Evolutionary conservation across 2,329 filamentous ascomycete genomes (phyloP).

Genomic region (Neodidymelliopsis sp.): DNA sequence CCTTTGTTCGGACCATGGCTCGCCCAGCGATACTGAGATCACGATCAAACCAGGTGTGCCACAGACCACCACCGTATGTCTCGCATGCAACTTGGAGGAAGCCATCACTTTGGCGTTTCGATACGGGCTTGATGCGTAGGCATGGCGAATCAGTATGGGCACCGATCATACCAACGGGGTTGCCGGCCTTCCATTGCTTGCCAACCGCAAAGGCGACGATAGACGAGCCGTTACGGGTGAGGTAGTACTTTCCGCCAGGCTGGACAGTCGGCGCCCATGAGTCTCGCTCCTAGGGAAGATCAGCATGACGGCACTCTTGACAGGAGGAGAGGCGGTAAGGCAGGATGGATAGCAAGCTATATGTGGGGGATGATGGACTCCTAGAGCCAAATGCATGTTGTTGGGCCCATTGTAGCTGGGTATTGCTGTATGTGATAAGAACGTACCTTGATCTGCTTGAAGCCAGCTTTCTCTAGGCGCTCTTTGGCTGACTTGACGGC

Average conservation of each 20-base stretch:
- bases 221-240: conserved; percentile 91
- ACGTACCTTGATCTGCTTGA: conserved; percentile 76
- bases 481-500: conserved; percentile 81
- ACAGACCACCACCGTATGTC: conserved; percentile 94
- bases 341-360: neutral
- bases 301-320: conserved; percentile 3
- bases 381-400: no score
- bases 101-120: conserved; percentile 83
- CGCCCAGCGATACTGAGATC: conserved; percentile 91
- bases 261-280: conserved; percentile 81
- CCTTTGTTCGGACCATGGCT: conserved; percentile 77
- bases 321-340: neutral
- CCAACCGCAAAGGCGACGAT: conserved; percentile 93
- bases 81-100: conserved; percentile 96
- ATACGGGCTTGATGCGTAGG: conserved; percentile 91
- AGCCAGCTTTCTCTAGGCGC: conserved; percentile 82
- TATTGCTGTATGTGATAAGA: neutral
- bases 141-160: conserved; percentile 96
- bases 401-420: no score
- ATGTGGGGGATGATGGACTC: no score
- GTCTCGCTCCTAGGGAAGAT: conserved; percentile 73
- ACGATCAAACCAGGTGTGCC: conserved; percentile 98
- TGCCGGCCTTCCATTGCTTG: conserved; percentile 88
- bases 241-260: conserved; percentile 93
- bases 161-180: conserved; percentile 89